A percentile compares a stretch with the other conserved stretches of the same genome.
phyloP scores from a whole-genome alignment of 2,329 filamentous ascomycete genomes.

The Fusarium kyushuense region DNA sequence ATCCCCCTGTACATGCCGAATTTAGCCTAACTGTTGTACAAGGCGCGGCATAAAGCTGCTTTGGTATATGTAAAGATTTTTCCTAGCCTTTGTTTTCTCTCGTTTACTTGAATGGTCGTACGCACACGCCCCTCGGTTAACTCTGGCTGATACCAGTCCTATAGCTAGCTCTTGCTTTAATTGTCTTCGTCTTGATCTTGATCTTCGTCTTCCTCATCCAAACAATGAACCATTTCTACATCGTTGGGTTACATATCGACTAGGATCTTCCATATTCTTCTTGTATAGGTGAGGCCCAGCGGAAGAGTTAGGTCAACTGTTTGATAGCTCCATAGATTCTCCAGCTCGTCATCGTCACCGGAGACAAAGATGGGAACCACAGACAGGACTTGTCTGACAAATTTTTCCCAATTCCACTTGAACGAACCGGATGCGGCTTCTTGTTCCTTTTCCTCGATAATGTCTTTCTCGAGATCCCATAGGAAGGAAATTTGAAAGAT shows the following conservation, averaged over 20 bases:
- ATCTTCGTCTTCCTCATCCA: not conserved
- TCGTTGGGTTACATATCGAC: not conserved
- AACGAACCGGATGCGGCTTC: not conserved
- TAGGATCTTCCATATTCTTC: conserved; percentile 1
- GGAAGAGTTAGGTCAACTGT: not conserved
- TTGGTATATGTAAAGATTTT: not conserved
- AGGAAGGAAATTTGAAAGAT: not conserved
- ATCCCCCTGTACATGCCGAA: not conserved
- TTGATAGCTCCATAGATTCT: not conserved
- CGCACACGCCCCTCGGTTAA: not conserved
- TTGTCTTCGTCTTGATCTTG: not conserved
- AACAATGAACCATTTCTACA: not conserved
- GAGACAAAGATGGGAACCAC: not conserved
- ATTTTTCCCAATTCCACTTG: conserved; percentile 8
- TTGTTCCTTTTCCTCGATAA: not conserved
- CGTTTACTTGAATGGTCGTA: not conserved
- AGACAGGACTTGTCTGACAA: not conserved
- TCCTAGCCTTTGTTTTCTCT: not conserved
- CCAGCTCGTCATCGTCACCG: not conserved
- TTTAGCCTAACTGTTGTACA: not conserved
- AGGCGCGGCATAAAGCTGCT: not conserved
- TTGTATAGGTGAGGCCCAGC: not conserved
- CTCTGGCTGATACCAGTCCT: too few species aligned
- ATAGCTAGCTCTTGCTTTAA: not conserved
- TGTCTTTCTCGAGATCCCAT: not conserved